phyloP scores from a whole-genome alignment of 2,329 filamentous ascomycete species.

The Scedosporium boydii region DNA sequence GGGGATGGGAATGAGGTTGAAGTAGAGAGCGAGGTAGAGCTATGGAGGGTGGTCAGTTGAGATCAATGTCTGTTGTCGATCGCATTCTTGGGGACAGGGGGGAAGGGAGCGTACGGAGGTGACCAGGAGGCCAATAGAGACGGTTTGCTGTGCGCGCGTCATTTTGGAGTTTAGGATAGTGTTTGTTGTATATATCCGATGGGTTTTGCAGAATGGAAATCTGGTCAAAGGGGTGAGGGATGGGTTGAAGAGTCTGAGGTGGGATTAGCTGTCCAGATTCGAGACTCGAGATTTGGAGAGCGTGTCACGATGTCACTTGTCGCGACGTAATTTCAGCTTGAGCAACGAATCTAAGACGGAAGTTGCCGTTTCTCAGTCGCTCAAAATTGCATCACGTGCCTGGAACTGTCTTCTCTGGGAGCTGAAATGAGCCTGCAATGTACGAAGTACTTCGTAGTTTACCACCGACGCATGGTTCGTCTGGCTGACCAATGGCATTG shows the following conservation, averaged over 20 bases:
- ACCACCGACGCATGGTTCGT: too few relatives aligned
- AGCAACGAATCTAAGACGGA: too few relatives aligned
- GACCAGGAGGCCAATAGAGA: conserved; percentile 72
- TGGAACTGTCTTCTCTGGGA: neutral
- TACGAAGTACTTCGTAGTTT: too few relatives aligned
- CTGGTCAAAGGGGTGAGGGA: neutral
- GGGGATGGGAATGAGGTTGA: conserved; percentile 75
- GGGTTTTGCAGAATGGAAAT: neutral
- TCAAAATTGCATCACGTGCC: neutral
- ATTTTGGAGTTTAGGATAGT: conserved; percentile 42
- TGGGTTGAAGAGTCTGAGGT: too few relatives aligned
- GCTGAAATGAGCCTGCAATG: neutral
- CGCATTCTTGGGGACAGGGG: neutral
- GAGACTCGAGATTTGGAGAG: too few relatives aligned
- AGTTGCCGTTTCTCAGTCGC: too few relatives aligned
- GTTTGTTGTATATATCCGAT: too few relatives aligned
- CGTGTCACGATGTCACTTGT: too few relatives aligned
- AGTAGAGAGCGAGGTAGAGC: conserved; percentile 82
- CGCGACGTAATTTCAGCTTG: too few relatives aligned
- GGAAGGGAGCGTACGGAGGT: conserved; percentile 58
- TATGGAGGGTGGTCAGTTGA: conserved; percentile 34
- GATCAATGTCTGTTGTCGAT: neutral
- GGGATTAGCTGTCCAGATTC: too few relatives aligned
- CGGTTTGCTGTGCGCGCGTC: conserved; percentile 90
- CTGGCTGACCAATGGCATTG: too few relatives aligned